phyloP scores from a whole-genome alignment of 1,284 basidiomycete genomes.

The Dichomitus squalens region DNA sequence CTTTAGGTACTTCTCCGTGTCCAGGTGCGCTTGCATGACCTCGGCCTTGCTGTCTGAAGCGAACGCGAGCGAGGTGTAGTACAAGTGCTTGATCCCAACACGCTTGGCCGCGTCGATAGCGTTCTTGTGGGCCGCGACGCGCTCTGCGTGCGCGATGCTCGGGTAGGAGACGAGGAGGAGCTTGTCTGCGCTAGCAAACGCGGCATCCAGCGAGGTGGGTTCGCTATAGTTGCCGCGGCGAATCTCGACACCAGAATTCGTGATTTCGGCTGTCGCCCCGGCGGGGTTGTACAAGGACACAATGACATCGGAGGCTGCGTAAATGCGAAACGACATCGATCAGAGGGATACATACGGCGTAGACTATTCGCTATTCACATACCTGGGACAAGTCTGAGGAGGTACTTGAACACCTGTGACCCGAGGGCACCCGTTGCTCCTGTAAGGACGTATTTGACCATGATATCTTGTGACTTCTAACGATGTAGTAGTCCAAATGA shows the following conservation, averaged over 20 bases:
- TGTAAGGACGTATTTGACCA: conserved; percentile 27
- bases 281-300: conserved; percentile 38
- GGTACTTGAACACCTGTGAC: conserved; percentile 37
- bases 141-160: conserved; percentile 35
- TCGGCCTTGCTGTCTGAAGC: conserved; percentile 34
- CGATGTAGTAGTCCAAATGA: too few relatives aligned
- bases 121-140: conserved; percentile 34
- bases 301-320: conserved; percentile 32
- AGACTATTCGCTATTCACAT: neutral
- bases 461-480: neutral
- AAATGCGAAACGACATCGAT: neutral
- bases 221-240: conserved; percentile 37
- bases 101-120: conserved; percentile 43
- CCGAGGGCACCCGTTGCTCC: conserved; percentile 42
- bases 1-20: conserved; percentile 40
- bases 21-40: conserved; percentile 40
- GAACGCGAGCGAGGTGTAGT: conserved; percentile 43
- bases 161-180: conserved; percentile 43
- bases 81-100: conserved; percentile 36
- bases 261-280: conserved; percentile 27
- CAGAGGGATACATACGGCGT: neutral
- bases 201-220: conserved; percentile 34
- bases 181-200: conserved; percentile 37
- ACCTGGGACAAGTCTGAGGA: conserved; percentile 35
- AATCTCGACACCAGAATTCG: conserved; percentile 32